Evolutionary conservation across 2,329 filamentous ascomycete species (phyloP).

Genomic region (Penicillium sp.): DNA sequence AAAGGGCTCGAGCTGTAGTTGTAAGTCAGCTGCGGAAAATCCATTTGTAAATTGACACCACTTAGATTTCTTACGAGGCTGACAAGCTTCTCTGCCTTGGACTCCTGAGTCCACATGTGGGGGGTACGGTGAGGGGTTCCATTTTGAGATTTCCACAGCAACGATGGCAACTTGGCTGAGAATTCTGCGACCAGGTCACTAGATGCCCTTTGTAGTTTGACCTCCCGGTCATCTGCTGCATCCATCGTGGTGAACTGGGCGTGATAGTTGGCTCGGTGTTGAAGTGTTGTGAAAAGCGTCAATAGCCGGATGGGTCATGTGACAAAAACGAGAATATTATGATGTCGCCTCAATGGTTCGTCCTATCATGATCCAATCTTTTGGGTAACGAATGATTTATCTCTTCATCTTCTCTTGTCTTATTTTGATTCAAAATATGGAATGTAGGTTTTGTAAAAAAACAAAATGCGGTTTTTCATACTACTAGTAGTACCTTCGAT

Average conservation of each 20-base stretch:
- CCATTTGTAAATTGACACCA: background rate
- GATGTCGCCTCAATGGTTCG: no score
- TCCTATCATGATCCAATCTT: no score
- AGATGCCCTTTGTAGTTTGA: constrained; percentile 53
- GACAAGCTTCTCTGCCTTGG: constrained; percentile 45
- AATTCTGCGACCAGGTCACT: constrained; percentile 49
- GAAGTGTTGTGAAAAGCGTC: constrained; percentile 25
- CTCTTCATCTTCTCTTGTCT: no score
- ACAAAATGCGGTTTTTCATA: no score
- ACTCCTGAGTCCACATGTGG: constrained; percentile 43
- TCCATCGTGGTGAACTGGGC: constrained; percentile 42
- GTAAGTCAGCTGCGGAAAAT: constrained; percentile 15
- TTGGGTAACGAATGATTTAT: no score
- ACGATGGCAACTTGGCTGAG: constrained; percentile 44
- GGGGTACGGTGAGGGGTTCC: constrained; percentile 31
- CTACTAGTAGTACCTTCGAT: no score
- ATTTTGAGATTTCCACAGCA: constrained; percentile 43
- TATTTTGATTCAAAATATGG: no score
- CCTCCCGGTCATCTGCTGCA: constrained; percentile 48
- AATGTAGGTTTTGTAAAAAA: no score
- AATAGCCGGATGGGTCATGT: constrained; percentile 30
- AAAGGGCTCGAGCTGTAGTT: constrained; percentile 73
- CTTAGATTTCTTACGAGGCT: constrained; percentile 39
- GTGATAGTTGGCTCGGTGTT: background rate
- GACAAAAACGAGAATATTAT: constrained; percentile 8